These are phyloP conservation scores for Saksenaea vasiformis DNA, from an alignment of 371 early-diverging fungal species.

Conservation along the genomic window DNA sequence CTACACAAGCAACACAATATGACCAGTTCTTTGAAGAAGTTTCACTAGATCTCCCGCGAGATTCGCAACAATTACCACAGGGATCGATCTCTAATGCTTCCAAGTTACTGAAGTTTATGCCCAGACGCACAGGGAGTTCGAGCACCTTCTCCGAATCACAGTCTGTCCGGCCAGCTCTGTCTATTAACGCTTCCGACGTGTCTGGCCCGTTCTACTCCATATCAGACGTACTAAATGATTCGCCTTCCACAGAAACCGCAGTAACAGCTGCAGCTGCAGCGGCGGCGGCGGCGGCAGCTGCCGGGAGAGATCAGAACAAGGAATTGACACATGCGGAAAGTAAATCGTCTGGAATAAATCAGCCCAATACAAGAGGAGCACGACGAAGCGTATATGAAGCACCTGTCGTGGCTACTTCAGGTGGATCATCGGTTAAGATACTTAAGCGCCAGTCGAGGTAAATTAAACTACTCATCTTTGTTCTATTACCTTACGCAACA, in stretches of 20 bases:
- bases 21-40: slow-evolving; percentile 59
- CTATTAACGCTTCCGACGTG: slow-evolving; percentile 33
- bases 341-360: not conserved
- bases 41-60: slow-evolving; percentile 49
- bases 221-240: slow-evolving; percentile 48
- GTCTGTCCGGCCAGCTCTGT: slow-evolving; percentile 3
- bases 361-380: slow-evolving; percentile 30
- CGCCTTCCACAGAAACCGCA: slow-evolving; percentile 13
- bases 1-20: slow-evolving; percentile 30
- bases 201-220: slow-evolving; percentile 55
- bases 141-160: not conserved
- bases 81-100: slow-evolving; percentile 14
- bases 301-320: slow-evolving; percentile 11
- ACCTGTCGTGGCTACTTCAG: slow-evolving; percentile 40
- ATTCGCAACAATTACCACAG: slow-evolving; percentile 3
- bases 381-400: slow-evolving; percentile 42
- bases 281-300: slow-evolving; percentile 19
- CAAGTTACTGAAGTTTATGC: slow-evolving; percentile 43
- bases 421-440: slow-evolving; percentile 38
- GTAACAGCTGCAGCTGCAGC: slow-evolving; percentile 20
- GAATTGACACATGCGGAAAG: not conserved
- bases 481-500: not conserved
- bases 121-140: slow-evolving; percentile 22
- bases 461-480: not conserved
- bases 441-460: slow-evolving; percentile 40